Base-by-base conservation (phyloP, 108 stramenopile species). In the Skeletonema tropicum region DNA sequence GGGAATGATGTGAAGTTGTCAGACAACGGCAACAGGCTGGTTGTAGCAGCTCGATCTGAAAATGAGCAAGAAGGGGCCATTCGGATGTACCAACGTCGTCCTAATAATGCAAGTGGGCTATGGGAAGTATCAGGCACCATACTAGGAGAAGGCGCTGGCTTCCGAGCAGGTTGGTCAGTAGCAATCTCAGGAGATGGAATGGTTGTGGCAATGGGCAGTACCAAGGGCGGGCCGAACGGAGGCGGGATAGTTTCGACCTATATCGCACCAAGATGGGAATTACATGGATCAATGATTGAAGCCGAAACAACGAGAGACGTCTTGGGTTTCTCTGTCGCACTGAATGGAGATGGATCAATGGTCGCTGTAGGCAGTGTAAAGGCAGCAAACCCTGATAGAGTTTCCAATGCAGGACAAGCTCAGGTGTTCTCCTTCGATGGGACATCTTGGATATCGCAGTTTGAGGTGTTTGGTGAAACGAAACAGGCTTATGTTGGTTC, bases 331-430 rank as follows among this genome's bases (percentile, higher is more conserved):
- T 66, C 66, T n/a, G 42, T 66, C 2, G 9, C 66, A 10, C 15
- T 66, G 30, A 48, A 42, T 30, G 42, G 23, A 30, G 41, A 66
- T 26, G 66, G 66, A 46, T 49, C 41, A n/a, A 10, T 66, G 17
- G 15, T 66, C 17, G 66, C 66, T 25, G 66, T 66, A 12, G 66
- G 66, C 3, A 48, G 45, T 25, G 66, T 66, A 8, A 66, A 66
- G 41, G 29, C 31, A 14, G 41, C 42, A 19, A 26, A 45, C 6
- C 31, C 66, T 2, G 5, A 14, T 13, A 8, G n/a, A 14, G 5
- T 49, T 46, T 42, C 26, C 3, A 65, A 70, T 19, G 69, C 76
- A 30, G 76, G 69, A 58, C 64, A 46, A 42, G 69, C 45, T 30
- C 48, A 36, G 30, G 35, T 69, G 19, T 69, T 66, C 17, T 7